Conservation (phyloP, 2,329 filamentous ascomycete species). For the Dothideomycetes sp. region DNA sequence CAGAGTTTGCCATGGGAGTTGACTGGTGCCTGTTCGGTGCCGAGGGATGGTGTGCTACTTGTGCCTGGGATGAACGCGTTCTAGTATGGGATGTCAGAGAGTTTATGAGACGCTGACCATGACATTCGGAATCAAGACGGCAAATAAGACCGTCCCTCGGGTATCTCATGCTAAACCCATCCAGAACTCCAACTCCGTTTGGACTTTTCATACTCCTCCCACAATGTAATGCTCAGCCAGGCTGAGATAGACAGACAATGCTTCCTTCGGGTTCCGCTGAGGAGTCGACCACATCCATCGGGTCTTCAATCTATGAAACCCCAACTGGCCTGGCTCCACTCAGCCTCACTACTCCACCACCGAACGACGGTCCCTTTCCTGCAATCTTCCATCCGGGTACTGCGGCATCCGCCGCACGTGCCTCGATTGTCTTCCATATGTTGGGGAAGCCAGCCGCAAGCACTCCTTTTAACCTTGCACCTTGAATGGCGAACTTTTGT, state of each 20-base stretch:
- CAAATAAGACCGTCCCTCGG: constrained; percentile 1
- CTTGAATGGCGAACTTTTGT: constrained; percentile 71
- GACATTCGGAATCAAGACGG: background rate
- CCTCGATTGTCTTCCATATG: constrained; percentile 59
- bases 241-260: background rate
- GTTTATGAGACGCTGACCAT: constrained; percentile 40
- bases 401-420: constrained; percentile 52
- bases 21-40: constrained; percentile 97
- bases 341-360: constrained; percentile 43
- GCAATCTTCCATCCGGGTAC: constrained; percentile 67
- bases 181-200: background rate
- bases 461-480: constrained; percentile 48
- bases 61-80: constrained; percentile 87
- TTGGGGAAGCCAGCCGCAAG: constrained; percentile 66
- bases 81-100: constrained; percentile 83
- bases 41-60: constrained; percentile 91
- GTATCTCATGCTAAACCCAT: constrained; percentile 8
- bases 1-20: constrained; percentile 90
- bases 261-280: background rate
- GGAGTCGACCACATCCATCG: constrained; percentile 3
- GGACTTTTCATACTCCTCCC: constrained; percentile 1
- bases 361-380: constrained; percentile 21
- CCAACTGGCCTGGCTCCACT: constrained; percentile 43
- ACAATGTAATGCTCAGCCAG: constrained; percentile 9
- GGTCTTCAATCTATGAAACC: constrained; percentile 5